phyloP scores from a whole-genome alignment of 352 stramenopile genomes.

The Lagenidium giganteum region DNA sequence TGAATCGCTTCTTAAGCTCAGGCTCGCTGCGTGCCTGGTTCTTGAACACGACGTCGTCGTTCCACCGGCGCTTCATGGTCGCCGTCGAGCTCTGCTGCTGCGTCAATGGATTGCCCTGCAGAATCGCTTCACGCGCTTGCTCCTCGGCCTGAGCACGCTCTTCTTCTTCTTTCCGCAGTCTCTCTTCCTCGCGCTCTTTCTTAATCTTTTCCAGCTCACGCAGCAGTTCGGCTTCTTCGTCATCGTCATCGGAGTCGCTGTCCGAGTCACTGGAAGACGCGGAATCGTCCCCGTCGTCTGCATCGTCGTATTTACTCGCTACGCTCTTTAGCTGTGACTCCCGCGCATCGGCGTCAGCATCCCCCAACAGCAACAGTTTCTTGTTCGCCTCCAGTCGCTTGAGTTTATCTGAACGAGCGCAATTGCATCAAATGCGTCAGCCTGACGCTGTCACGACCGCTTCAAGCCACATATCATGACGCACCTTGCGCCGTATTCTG shows the following conservation, averaged over 20 bases:
- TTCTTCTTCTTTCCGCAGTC: slow-evolving; percentile 86
- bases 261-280: slow-evolving; percentile 68
- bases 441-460: no score
- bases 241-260: slow-evolving; percentile 88
- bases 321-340: slow-evolving; percentile 87
- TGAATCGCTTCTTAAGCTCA: slow-evolving; percentile 97
- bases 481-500: slow-evolving; percentile 77
- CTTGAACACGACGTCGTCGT: slow-evolving; percentile 99
- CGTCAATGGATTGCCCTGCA: slow-evolving; percentile 93
- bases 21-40: slow-evolving; percentile 96
- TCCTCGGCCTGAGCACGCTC: slow-evolving; percentile 77
- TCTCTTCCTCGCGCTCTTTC: slow-evolving; percentile 92
- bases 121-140: slow-evolving; percentile 87
- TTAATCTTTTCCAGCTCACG: slow-evolving; percentile 98
- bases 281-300: slow-evolving; percentile 77
- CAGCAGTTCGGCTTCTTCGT: slow-evolving; percentile 97
- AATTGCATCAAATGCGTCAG: not conserved
- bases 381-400: slow-evolving; percentile 76
- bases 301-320: slow-evolving; percentile 86
- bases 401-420: slow-evolving; percentile 40
- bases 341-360: slow-evolving; percentile 63
- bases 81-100: slow-evolving; percentile 26
- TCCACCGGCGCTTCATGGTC: slow-evolving; percentile 96
- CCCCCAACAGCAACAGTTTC: slow-evolving; percentile 71
- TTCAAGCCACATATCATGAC: no score